A percentile compares a stretch with the other conserved stretches of the same genome.
Evolutionary conservation across 495 filamentous ascomycete genomes (phyloP).

Genomic region (Halenospora varia): DNA sequence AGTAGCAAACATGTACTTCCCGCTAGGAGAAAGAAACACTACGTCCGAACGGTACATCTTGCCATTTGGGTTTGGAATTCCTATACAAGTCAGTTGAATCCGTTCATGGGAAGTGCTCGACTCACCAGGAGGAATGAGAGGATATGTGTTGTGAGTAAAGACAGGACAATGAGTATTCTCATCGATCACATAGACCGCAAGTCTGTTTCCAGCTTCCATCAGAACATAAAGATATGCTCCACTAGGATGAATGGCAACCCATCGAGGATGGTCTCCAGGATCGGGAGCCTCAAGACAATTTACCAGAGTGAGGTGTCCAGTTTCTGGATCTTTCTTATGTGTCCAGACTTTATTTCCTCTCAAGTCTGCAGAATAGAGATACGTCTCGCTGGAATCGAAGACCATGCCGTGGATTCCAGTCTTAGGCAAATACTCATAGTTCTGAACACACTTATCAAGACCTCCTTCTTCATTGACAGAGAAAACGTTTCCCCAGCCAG

Average conservation of each 20-base stretch:
- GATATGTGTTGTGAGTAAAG: conserved; percentile 74
- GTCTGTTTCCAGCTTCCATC: conserved; percentile 79
- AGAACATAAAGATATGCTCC: conserved; percentile 77
- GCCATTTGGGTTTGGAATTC: conserved; percentile 40
- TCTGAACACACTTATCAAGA: conserved; percentile 68
- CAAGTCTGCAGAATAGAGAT: conserved; percentile 83
- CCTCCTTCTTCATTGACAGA: conserved; percentile 57
- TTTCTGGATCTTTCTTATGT: conserved; percentile 58
- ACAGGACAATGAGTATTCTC: conserved; percentile 70
- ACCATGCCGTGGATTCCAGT: conserved; percentile 87
- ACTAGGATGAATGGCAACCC: conserved; percentile 74
- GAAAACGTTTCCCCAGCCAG: conserved; percentile 76
- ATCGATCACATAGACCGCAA: conserved; percentile 78
- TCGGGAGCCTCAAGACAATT: conserved; percentile 67
- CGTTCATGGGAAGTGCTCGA: conserved; percentile 6
- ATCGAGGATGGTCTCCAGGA: conserved; percentile 71
- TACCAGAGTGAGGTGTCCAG: conserved; percentile 61
- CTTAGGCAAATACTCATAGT: conserved; percentile 68
- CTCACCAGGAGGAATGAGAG: conserved; percentile 68
- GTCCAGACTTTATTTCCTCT: conserved; percentile 83
- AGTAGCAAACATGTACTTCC: conserved; percentile 75
- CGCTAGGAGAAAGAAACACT: conserved; percentile 59
- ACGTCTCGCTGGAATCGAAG: conserved; percentile 78
- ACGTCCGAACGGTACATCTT: conserved; percentile 74
- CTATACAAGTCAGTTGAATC: conserved; percentile 20